A percentile compares a stretch with the other conserved stretches of the same genome.
phyloP scores from a whole-genome alignment of 1,284 basidiomycete genomes.

The Microbotryomycetes sp. region DNA sequence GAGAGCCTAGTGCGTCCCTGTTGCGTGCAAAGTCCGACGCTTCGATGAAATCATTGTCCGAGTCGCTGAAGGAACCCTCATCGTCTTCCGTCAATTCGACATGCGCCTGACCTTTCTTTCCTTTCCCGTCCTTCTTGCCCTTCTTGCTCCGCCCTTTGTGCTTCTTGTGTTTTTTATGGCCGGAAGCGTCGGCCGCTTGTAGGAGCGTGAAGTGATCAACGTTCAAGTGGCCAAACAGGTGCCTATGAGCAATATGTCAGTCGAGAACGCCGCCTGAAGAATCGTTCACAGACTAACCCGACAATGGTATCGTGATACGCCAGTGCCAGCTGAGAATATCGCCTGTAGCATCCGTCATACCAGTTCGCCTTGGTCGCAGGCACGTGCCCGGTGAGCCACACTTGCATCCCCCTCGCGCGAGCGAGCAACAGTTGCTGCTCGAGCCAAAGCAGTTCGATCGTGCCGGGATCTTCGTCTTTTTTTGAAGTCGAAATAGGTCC shows the following conservation, averaged over 20 bases:
- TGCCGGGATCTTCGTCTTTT: conserved; percentile 64
- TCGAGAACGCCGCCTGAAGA: background rate
- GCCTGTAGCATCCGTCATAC: conserved; percentile 43
- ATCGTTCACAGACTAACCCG: conserved; percentile 42
- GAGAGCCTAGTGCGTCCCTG: background rate
- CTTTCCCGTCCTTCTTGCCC: conserved; percentile 33
- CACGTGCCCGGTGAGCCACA: conserved; percentile 59
- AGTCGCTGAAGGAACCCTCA: background rate
- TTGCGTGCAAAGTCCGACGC: background rate
- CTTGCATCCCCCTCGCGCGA: conserved; percentile 69
- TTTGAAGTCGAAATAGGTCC: conserved; percentile 26
- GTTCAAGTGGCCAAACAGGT: conserved; percentile 67
- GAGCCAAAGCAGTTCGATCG: conserved; percentile 80
- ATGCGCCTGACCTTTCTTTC: conserved; percentile 20
- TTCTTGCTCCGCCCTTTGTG: conserved; percentile 23
- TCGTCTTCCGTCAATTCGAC: conserved; percentile 9
- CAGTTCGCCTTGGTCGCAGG: conserved; percentile 70
- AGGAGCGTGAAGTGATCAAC: conserved; percentile 47
- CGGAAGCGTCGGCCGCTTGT: conserved; percentile 40
- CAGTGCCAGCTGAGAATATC: conserved; percentile 73
- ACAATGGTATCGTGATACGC: conserved; percentile 84
- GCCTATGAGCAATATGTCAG: conserved; percentile 35
- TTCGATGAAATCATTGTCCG: background rate
- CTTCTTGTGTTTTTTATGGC: conserved; percentile 16
- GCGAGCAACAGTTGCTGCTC: conserved; percentile 72